Base-by-base conservation (phyloP, 2,329 filamentous ascomycete species). In the Neonectria magnoliae region DNA sequence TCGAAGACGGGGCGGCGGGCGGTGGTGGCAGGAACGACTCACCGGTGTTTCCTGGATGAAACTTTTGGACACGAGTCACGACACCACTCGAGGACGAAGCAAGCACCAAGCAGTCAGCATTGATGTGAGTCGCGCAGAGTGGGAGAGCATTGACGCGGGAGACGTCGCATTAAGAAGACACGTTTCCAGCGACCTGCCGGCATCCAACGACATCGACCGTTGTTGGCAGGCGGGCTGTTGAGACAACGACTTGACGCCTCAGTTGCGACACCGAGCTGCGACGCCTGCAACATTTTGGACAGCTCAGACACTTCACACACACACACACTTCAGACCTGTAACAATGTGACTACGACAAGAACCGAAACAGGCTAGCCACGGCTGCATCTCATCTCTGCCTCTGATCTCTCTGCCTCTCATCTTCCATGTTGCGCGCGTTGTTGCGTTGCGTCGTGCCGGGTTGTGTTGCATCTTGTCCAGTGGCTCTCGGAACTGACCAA, bases 131-230 rank as follows among this genome's bases (percentile, higher is more conserved):
- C 57, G 57, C 54, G 55, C 60, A 59, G 45, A 58, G 44, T 33
- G 60, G 60, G 54, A 55, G 58, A 44, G 51, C 52, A 42, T 58
- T 65, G 64, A 68, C 57, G 69, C 57, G 69, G 66, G 67, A 66
- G 60, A 57, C 42, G 62, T 65, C 62, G 68, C 60, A 61, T 72
- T 73, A 68, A 73, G 66, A 73, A 70, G 70, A 54, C 63, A 60
- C 54, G 50, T 48, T 62, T 64, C 51, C 56, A 64, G 44, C 62
- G 64, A 62, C 62, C 38, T 70, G 60, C 66, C 60, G 53, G 67
- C 67, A 66, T 45, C 65, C 55, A 67, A 60, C 42, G 57, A 54
- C 57, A 64, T 65, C 54, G 41, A 58, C 51, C 61, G 64, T 67
- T 54, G 41, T 55, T 47, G 51, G 33, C 44, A 63, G 56, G 33